Conservation (phyloP, 352 stramenopile genomes). For the Phytophthora chlamydospora region DNA sequence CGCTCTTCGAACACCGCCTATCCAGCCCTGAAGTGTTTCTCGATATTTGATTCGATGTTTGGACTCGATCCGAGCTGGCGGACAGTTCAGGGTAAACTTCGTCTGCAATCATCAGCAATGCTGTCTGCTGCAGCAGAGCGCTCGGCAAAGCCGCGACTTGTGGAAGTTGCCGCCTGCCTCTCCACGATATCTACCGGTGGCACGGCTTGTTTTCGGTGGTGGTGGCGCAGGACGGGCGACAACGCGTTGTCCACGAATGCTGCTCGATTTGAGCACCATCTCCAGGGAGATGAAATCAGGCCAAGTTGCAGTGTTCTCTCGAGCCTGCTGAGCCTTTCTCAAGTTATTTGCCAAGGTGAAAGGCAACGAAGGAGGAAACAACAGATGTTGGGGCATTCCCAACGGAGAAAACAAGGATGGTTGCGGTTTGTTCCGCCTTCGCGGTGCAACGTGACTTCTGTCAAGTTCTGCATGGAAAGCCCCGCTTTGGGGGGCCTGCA, state of each 20-base stretch:
- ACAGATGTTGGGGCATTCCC: constrained; percentile 1
- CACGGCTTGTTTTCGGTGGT: background rate
- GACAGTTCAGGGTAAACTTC: constrained; percentile 14
- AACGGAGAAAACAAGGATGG: constrained; percentile 12
- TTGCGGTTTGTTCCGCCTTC: constrained; percentile 14
- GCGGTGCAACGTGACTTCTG: background rate
- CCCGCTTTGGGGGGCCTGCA: background rate
- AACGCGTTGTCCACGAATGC: background rate
- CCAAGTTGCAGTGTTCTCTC: too few relatives aligned
- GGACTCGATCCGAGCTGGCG: background rate
- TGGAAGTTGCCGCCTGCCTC: constrained; percentile 2
- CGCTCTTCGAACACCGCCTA: too few relatives aligned
- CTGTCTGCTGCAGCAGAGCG: background rate
- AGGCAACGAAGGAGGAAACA: constrained; percentile 7
- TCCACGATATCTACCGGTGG: background rate
- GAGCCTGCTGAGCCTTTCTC: constrained; percentile 5
- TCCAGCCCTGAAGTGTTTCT: too few relatives aligned
- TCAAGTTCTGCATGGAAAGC: constrained; percentile 15
- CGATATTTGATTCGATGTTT: constrained; percentile 1
- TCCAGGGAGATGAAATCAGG: too few relatives aligned
- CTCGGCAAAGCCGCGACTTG: constrained; percentile 14
- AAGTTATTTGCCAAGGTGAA: constrained; percentile 11
- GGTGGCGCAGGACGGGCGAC: background rate
- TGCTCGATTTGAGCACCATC: too few relatives aligned
- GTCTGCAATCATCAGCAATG: constrained; percentile 3